Evolutionary conservation across 73 alveolate species (phyloP), one percentile per base, ranked within the genome.

Genomic region (Diophrys appendiculata): DNA sequence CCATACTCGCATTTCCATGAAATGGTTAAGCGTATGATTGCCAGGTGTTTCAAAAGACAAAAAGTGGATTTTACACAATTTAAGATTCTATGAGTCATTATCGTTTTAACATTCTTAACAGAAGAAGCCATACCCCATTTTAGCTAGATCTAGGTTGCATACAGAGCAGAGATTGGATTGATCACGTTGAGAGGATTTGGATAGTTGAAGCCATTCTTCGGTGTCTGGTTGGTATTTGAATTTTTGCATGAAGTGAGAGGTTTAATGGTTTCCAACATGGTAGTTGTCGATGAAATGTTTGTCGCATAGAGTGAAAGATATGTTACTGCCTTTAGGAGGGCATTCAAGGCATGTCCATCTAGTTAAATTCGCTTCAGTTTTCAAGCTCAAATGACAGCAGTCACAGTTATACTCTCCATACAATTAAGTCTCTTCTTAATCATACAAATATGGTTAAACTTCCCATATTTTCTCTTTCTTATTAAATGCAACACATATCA

Each of bases 291-390:
- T 25, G 54, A 67, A 67, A 24, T 67, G 75, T 29, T 67, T 67
- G 54, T 67, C 75, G 54, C 75, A 67, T 26, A 67, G 54, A 5
- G 75, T 26, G 5, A 29, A 67, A 31, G 54, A 26, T 24, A 23
- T n/a, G 11, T 28, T 67, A 25, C 29, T 29, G 2, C 54, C 43
- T 18, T 5, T 11, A 67, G 75, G 31, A 31, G 5, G 23, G 75
- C 75, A 67, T 1, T 67, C 75, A 2, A 31, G 25, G 54, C 75
- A 67, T 3, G 75, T 67, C 75, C 75, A 67, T 67, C 75, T 67
- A 28, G 31, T 31, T 29, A n/a, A 25, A 3, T 25, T 26, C 43
- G 25, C 18, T 3, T 29, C 5, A 3, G 11, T 25, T 24, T 67
- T 31, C 60, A 43, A 43, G 5, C n/a, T 11, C 24, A 23, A n/a